Conservation (phyloP, 768 basidiomycete species). For the Lyophyllum decastes region DNA sequence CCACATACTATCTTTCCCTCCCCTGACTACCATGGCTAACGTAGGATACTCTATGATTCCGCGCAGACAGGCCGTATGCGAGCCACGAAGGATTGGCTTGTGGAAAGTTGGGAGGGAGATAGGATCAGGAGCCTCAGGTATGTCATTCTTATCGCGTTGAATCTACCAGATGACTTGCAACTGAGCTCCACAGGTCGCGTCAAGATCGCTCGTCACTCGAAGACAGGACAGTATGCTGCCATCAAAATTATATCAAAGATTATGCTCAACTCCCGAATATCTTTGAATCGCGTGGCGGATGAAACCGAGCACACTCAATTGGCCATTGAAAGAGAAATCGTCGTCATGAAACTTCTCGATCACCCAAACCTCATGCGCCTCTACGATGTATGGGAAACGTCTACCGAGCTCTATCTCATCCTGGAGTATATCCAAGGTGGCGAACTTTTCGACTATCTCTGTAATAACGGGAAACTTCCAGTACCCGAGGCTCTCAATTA, state of each 20-base stretch:
- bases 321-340: slow-evolving; percentile 90
- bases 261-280: slow-evolving; percentile 64
- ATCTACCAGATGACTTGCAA: not conserved
- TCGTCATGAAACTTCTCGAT: slow-evolving; percentile 96
- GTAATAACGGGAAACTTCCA: slow-evolving; percentile 72
- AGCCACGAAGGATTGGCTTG: slow-evolving; percentile 71
- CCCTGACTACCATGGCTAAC: slow-evolving; percentile 26
- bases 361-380: slow-evolving; percentile 94
- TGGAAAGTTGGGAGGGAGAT: slow-evolving; percentile 89
- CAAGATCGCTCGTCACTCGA: slow-evolving; percentile 84
- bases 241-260: slow-evolving; percentile 92
- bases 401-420: slow-evolving; percentile 84
- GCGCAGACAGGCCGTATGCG: slow-evolving; percentile 30
- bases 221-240: slow-evolving; percentile 86
- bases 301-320: slow-evolving; percentile 77
- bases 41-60: slow-evolving; percentile 24
- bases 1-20: slow-evolving; percentile 17
- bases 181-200: slow-evolving; percentile 68
- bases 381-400: slow-evolving; percentile 97
- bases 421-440: slow-evolving; percentile 95
- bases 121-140: slow-evolving; percentile 80
- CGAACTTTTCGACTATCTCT: slow-evolving; percentile 92
- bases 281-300: slow-evolving; percentile 67
- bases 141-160: slow-evolving; percentile 10
- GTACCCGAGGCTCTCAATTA: slow-evolving; percentile 76